Conservation (phyloP, 1,284 basidiomycete genomes). For the Gymnopus androsaceus region DNA sequence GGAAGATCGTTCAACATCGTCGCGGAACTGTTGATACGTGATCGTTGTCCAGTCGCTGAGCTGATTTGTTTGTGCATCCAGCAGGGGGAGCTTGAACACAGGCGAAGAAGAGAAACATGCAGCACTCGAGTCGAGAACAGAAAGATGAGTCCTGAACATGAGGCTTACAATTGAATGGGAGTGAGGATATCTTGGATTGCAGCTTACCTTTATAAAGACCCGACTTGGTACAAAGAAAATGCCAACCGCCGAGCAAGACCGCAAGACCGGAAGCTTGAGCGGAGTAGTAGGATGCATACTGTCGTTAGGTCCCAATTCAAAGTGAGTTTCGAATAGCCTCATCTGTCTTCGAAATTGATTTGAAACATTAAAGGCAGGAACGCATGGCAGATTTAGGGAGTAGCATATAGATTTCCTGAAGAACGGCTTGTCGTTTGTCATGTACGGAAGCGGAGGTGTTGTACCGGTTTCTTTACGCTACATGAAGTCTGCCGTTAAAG, state of each 20-base stretch:
- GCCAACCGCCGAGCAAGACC: no score
- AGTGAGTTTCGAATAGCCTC: constrained; percentile 35
- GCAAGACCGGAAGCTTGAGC: constrained; percentile 1
- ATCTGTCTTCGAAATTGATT: constrained; percentile 27
- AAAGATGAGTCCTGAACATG: constrained; percentile 50
- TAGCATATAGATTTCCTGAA: constrained; percentile 1
- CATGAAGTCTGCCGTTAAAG: constrained; percentile 3
- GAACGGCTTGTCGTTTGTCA: constrained; percentile 1
- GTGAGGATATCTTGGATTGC: not conserved
- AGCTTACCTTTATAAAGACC: constrained; percentile 15
- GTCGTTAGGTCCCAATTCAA: constrained; percentile 20
- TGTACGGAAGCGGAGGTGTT: constrained; percentile 1
- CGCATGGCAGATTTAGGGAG: constrained; percentile 5
- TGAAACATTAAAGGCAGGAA: constrained; percentile 30
- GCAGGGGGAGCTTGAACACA: constrained; percentile 52
- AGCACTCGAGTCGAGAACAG: constrained; percentile 50
- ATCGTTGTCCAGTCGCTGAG: constrained; percentile 50
- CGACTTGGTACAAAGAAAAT: constrained; percentile 3
- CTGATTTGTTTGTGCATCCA: constrained; percentile 35
- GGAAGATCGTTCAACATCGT: constrained; percentile 56
- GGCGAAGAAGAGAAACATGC: constrained; percentile 42
- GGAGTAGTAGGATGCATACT: constrained; percentile 2
- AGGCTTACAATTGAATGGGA: constrained; percentile 10
- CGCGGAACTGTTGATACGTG: constrained; percentile 53
- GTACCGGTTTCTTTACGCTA: constrained; percentile 3